Evolutionary conservation across 345 rosid genomes (phyloP).

Genomic region (Theobroma cacao): DNA sequence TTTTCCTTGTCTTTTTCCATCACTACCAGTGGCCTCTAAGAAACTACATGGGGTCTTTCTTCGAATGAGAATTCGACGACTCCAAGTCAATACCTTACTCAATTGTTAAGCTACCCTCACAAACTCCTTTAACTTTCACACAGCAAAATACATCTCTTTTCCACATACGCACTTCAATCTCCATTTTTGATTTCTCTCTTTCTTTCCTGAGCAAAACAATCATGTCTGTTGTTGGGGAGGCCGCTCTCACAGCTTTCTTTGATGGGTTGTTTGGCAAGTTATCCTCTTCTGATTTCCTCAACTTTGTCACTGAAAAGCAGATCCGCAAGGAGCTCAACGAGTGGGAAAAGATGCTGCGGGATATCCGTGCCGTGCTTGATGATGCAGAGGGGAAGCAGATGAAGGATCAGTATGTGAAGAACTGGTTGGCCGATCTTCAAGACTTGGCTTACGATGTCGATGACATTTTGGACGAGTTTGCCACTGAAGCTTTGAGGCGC

Average conservation of each 20-base stretch:
- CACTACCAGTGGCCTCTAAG: no score
- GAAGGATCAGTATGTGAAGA: not conserved
- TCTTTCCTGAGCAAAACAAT: not conserved
- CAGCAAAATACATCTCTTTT: no score
- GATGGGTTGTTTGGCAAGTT: not conserved
- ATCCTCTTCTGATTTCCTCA: not conserved
- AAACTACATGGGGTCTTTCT: no score
- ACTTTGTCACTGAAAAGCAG: not conserved
- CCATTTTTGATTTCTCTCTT: not conserved
- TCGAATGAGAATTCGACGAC: no score
- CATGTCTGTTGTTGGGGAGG: not conserved
- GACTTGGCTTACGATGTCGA: constrained; percentile 25
- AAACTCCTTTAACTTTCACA: no score
- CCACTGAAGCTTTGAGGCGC: not conserved
- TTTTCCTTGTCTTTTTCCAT: no score
- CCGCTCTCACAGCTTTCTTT: not conserved
- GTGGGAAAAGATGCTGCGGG: not conserved
- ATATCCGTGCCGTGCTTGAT: constrained; percentile 12
- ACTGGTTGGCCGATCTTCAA: constrained; percentile 16
- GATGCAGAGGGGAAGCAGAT: constrained; percentile 26
- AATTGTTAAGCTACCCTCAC: no score
- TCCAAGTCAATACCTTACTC: no score
- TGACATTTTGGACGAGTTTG: constrained; percentile 29
- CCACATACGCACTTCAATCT: not conserved
- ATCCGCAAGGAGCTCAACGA: not conserved